Evolutionary conservation across 805 yeast species (phyloP).

Genomic region (Crinitomyces ghanaensis): DNA sequence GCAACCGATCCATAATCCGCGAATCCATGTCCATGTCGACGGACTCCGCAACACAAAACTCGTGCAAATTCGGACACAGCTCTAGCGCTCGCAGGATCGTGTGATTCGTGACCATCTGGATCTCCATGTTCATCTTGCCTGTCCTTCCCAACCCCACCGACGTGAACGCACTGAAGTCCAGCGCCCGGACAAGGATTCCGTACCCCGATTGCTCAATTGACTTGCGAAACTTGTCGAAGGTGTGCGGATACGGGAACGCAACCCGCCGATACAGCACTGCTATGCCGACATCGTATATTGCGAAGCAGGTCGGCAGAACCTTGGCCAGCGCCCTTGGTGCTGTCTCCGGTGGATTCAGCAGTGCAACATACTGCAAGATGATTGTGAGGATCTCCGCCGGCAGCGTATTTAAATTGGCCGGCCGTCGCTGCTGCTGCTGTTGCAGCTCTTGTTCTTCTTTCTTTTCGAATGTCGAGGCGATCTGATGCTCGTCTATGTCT

Average conservation of each 20-base stretch:
- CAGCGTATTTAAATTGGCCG: conserved; percentile 10
- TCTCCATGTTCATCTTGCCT: conserved; percentile 79
- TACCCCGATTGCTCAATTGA: conserved; percentile 41
- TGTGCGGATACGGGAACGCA: conserved; percentile 62
- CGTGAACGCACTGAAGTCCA: conserved; percentile 83
- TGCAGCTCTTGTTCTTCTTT: not conserved
- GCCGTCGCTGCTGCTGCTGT: conserved; percentile 1
- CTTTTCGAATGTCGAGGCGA: not conserved
- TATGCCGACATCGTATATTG: conserved; percentile 26
- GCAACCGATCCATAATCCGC: conserved; percentile 42
- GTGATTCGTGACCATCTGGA: conserved; percentile 73
- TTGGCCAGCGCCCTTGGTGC: conserved; percentile 14
- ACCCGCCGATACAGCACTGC: conserved; percentile 29
- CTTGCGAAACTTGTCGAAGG: conserved; percentile 59
- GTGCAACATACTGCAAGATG: conserved; percentile 17
- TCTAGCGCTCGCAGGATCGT: conserved; percentile 56
- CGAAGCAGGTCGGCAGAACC: conserved; percentile 19
- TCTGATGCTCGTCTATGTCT: not conserved
- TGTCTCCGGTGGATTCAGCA: conserved; percentile 9
- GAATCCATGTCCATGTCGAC: conserved; percentile 71
- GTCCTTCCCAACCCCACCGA: conserved; percentile 85
- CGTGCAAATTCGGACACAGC: conserved; percentile 53
- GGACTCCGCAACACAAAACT: conserved; percentile 75
- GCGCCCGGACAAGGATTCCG: conserved; percentile 46
- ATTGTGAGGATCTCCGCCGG: conserved; percentile 20